Evolutionary conservation across 352 stramenopile species (phyloP), one percentile per base, ranked within the genome.

Genomic region (Phytophthora pini): DNA sequence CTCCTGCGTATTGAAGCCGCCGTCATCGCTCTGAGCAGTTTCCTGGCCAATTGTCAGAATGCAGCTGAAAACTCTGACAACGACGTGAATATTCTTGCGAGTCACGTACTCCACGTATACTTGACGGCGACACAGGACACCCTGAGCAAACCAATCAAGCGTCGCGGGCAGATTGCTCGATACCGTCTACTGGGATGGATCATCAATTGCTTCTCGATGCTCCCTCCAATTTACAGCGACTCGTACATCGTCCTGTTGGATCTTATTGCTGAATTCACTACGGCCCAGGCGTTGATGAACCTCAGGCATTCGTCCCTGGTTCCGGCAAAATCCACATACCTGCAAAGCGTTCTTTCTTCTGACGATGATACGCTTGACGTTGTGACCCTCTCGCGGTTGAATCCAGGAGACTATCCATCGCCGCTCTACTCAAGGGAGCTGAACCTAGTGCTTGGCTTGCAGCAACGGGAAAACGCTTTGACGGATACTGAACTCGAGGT

Each of bases 401-500:
- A 88, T 15, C 40, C 80, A 10, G 85, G 86, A 5, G 88, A 96
- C 59, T 66, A 76, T 10, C 85, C 88, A 10, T 86, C 66, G 17
- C 72, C 73, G 4, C 65, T 94, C 12, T 94, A 92, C 44, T 88
- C 85, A 31, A 78, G 80, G 17, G 88, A 93, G 47, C 59, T 95
- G 11, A 96, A 96, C 68, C 79, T 89, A 36, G 75, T 91, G 29
- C 70, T 96, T 15, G 76, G 75, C 11, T 66, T 96, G 17, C 70
- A 88, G 20, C 87, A 89, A 52, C 73, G 60, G 5, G 87, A 92
- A 48, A 92, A 90, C 22, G 76, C 85, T 10, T 72, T 96, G 5
- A 92, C 83, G 2, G 88, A 96, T 63, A 92, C 80, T 12, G 88
- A 96, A 47, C 63, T 96, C 5, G 88, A 96, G 47, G 72, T 93